Evolutionary conservation across 768 basidiomycete genomes (phyloP).

Genomic region (Russula lepida): DNA sequence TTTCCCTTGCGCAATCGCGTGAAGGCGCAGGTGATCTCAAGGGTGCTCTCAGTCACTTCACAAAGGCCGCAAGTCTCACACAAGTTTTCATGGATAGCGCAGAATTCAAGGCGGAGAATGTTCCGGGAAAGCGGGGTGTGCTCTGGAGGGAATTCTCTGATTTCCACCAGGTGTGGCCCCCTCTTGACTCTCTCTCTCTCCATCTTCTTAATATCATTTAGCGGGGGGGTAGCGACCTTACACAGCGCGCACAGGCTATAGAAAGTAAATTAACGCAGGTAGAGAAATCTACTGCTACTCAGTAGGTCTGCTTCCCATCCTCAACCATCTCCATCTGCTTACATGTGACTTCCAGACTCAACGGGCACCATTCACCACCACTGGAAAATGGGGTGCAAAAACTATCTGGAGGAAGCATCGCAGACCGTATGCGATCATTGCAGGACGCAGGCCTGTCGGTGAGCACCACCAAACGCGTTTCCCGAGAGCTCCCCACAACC

Average conservation of each 20-base stretch:
- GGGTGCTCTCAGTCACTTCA: conserved; percentile 50
- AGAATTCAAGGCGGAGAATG: conserved; percentile 46
- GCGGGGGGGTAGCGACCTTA: conserved; percentile 34
- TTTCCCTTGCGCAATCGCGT: conserved; percentile 39
- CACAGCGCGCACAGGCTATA: conserved; percentile 35
- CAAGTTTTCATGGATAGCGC: conserved; percentile 50
- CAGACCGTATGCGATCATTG: conserved; percentile 71
- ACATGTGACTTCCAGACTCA: conserved; percentile 7
- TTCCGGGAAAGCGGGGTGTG: conserved; percentile 42
- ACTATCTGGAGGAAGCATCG: conserved; percentile 56
- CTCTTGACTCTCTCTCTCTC: background rate
- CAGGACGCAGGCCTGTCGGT: conserved; percentile 63
- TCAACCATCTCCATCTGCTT: conserved; percentile 7
- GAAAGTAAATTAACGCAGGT: conserved; percentile 40
- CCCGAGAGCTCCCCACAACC: conserved; percentile 41
- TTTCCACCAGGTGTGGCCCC: conserved; percentile 49
- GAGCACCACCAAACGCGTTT: conserved; percentile 42
- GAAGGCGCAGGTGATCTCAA: conserved; percentile 55
- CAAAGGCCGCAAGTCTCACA: conserved; percentile 52
- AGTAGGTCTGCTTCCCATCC: conserved; percentile 22
- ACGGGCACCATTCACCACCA: conserved; percentile 13
- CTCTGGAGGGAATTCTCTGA: conserved; percentile 56
- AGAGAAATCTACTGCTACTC: conserved; percentile 32
- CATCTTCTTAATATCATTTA: conserved; percentile 14
- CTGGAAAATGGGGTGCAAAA: conserved; percentile 25